These are phyloP conservation scores for Sporothrix mexicana DNA, from an alignment of 2,329 filamentous ascomycete species.

Conservation along the genomic window DNA sequence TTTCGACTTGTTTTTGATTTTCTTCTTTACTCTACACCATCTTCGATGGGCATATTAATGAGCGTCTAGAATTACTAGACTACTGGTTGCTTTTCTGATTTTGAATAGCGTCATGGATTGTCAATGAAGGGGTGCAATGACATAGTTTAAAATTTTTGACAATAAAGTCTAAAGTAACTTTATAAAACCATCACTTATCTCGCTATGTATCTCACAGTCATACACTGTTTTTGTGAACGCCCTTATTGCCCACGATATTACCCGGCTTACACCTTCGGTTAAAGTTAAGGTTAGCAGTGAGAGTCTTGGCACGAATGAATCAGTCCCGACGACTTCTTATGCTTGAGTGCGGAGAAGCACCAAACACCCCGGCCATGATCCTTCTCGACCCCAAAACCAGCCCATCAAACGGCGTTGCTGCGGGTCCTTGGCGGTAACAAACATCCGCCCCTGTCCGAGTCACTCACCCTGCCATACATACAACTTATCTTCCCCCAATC, in stretches of 20 bases:
- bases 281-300: not conserved
- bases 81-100: not conserved
- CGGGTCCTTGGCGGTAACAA: not conserved
- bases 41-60: conserved; percentile 5
- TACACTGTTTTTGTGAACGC: too few species aligned
- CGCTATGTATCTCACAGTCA: too few species aligned
- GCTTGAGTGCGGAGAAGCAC: not conserved
- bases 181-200: not conserved
- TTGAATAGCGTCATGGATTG: not conserved
- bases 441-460: not conserved
- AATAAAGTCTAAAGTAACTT: conserved; percentile 3
- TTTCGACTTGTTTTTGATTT: not conserved
- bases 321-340: not conserved
- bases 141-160: not conserved
- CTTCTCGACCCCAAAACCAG: not conserved
- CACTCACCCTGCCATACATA: too few species aligned
- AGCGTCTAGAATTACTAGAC: conserved; percentile 6
- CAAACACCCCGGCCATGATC: not conserved
- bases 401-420: not conserved
- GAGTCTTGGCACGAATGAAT: not conserved
- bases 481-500: not conserved
- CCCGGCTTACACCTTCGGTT: not conserved
- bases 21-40: not conserved
- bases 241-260: not conserved
- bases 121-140: not conserved